phyloP scores from a whole-genome alignment of 257 asterid genomes.

The Eustoma russellianum region DNA sequence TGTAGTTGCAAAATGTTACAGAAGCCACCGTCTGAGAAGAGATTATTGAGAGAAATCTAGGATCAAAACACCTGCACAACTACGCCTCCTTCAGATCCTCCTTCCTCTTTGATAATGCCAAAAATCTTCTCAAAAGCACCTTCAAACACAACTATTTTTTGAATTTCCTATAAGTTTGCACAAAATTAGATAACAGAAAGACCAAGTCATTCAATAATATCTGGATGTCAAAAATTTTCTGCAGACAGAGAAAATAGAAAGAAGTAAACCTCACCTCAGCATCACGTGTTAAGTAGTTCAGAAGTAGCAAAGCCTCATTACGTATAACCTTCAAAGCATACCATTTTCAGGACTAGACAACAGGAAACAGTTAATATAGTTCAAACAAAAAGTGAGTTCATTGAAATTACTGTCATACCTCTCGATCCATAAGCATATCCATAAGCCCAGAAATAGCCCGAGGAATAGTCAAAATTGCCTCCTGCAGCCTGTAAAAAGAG shows the following conservation, averaged over 20 bases:
- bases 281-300: constrained; percentile 90
- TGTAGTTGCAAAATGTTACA: too few species aligned
- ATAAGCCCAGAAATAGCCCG: constrained; percentile 87
- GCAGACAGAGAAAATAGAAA: not conserved
- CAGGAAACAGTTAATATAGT: not conserved
- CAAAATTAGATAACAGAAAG: constrained; percentile 5
- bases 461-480: constrained; percentile 86
- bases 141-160: constrained; percentile 94
- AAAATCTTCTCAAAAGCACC: constrained; percentile 95
- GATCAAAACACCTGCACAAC: constrained; percentile 70
- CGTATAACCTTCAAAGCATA: constrained; percentile 56
- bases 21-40: too few species aligned
- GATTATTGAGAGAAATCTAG: too few species aligned
- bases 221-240: not conserved
- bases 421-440: constrained; percentile 99
- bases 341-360: constrained; percentile 4
- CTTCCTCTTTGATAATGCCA: constrained; percentile 89
- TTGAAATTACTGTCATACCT: constrained; percentile 42
- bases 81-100: constrained; percentile 97
- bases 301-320: constrained; percentile 80
- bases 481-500: constrained; percentile 63
- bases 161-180: constrained; percentile 72
- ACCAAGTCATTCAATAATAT: constrained; percentile 2
- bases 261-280: constrained; percentile 62
- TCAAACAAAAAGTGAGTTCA: constrained; percentile 1